Base-by-base conservation (phyloP, 202 grass and related monocot species). In the Schoenoplectus tabernaemontani region DNA sequence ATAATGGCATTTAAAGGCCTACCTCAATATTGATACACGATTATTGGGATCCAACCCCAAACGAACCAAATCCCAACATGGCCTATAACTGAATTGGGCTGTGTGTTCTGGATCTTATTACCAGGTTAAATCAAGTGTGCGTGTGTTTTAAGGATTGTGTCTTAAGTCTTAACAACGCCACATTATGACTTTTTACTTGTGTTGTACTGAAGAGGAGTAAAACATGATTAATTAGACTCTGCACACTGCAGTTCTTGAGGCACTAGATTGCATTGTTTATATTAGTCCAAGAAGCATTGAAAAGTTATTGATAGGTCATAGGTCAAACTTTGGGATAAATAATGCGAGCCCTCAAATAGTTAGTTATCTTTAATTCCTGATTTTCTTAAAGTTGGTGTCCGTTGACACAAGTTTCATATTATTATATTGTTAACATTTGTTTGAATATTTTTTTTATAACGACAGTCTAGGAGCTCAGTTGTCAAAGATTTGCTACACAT, bases 31-130 rank as follows among this genome's bases (percentile, higher is more conserved):
- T 80, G 59, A 80, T 65, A 63, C 17, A n/a, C 41, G 76, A 4
- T 57, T 61, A 78, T 78, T 61, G 76, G 78, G 78, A 80, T 80
- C 78, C 78, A 65, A 80, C 57, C 76, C 54, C n/a, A 80, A 64
- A 44, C 15, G 41, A 64, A 47, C 59, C 58, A 64, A 66, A 80
- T 80, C 78, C 78, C 78, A 80, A 80, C 24, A 80, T 66, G 78
- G 78, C 57, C 65, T 62, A 65, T 64, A 65, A 80, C 23, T 65
- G 56, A 80, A 47, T 80, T 80, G 78, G 42, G 24, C 42, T 62
- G 23, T 51, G 59, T 62, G 36, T 80, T 80, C 48, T 80, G 77
- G 77, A 62, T 80, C 36, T 80, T 28, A 28, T 28, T 28, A 28
- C 28, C 28, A 28, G 28, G 28, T 28, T 46, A 78, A 57, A 78